phyloP scores from a whole-genome alignment of 169 alveolate genomes.

The Eimeria tenella region DNA sequence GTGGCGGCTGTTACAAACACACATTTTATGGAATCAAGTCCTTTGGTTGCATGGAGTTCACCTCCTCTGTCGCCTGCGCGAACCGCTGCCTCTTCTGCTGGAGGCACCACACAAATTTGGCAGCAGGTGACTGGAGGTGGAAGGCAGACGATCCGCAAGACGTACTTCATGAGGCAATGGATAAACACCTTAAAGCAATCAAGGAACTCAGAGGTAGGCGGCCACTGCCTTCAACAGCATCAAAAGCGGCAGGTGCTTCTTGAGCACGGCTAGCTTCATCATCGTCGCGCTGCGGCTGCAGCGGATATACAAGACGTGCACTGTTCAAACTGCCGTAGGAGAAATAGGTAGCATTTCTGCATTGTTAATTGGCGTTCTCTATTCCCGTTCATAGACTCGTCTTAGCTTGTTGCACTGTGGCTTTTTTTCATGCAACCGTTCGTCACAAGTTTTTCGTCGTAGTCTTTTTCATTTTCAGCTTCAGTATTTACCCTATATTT shows the following conservation, averaged over 20 bases:
- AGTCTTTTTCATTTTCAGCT: background rate
- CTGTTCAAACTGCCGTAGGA: no score
- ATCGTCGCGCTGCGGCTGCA: no score
- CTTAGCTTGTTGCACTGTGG: background rate
- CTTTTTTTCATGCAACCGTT: background rate
- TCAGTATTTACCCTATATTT: background rate
- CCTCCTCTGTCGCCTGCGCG: slow-evolving; percentile 95
- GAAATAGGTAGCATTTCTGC: no score
- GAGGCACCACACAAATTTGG: slow-evolving; percentile 95
- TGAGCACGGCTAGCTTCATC: no score
- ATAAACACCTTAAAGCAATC: slow-evolving; percentile 55
- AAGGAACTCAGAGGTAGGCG: slow-evolving; percentile 65
- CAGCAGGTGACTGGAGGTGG: slow-evolving; percentile 92
- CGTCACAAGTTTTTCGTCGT: background rate
- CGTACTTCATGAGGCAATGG: slow-evolving; percentile 77
- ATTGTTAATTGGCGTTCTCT: background rate
- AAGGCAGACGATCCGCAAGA: slow-evolving; percentile 88
- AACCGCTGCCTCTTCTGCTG: slow-evolving; percentile 95
- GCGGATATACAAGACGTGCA: no score
- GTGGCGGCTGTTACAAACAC: slow-evolving; percentile 95
- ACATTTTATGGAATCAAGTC: slow-evolving; percentile 94
- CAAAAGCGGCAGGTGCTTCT: no score
- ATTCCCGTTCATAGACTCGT: background rate
- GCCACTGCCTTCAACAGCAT: no score
- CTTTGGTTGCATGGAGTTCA: slow-evolving; percentile 93